Percentiles rank a stretch among this genome's conserved stretches.
phyloP scores from a whole-genome alignment of 495 filamentous ascomycete species.

The Tetracladium marchalianum region DNA sequence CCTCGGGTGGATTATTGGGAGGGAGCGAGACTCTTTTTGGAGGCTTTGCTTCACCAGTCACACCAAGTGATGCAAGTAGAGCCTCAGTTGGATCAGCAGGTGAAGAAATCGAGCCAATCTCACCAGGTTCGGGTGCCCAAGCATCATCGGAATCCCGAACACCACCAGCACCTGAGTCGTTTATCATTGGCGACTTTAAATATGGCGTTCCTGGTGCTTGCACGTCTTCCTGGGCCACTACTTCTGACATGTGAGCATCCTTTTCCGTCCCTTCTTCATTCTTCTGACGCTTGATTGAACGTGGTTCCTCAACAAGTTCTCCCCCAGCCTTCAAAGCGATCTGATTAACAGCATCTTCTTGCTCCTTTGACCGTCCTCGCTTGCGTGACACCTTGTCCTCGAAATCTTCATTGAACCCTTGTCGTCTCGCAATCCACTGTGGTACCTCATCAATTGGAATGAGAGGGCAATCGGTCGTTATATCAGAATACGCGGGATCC shows the following conservation, averaged over 20 bases:
- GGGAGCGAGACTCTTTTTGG: constrained; percentile 5
- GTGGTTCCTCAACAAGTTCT: neutral
- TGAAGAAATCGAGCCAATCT: constrained; percentile 3
- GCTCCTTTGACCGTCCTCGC: constrained; percentile 7
- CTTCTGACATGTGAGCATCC: neutral
- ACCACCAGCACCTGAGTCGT: no score
- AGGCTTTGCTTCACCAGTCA: constrained; percentile 18
- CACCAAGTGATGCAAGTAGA: constrained; percentile 19
- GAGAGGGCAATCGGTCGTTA: constrained; percentile 19
- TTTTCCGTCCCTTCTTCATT: neutral
- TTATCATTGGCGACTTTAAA: neutral
- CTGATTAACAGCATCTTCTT: constrained; percentile 13
- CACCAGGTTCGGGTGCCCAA: constrained; percentile 20
- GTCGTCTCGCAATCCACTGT: constrained; percentile 10
- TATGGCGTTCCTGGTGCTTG: constrained; percentile 15
- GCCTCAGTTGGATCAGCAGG: constrained; percentile 16
- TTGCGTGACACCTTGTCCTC: constrained; percentile 5
- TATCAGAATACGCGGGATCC: constrained; percentile 36
- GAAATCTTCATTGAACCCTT: neutral
- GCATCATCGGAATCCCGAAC: constrained; percentile 11
- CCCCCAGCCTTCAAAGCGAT: neutral
- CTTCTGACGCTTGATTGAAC: constrained; percentile 11
- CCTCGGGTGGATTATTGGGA: neutral
- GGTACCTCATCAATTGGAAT: constrained; percentile 13
- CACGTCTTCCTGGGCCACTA: neutral